Evolutionary conservation across 2,329 filamentous ascomycete species (phyloP), one percentile per base, ranked within the genome.

Genomic region (Exophiala calicioides): DNA sequence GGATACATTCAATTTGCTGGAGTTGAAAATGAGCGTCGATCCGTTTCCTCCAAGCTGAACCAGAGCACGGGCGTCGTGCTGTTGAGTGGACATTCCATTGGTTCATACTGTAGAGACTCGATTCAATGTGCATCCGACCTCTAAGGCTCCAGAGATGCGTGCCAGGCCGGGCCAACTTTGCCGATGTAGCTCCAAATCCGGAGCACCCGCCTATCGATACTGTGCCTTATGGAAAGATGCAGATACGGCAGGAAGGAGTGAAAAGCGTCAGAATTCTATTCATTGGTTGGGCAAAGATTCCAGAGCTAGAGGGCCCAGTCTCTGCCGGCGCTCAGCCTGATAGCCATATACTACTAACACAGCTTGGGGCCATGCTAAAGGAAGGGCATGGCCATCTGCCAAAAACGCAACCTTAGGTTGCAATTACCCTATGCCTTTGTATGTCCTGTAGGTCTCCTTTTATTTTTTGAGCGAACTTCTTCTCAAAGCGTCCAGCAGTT

Each of bases 401-500:
- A 34, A 27, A 34, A n/a, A 36, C 18, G 4, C 19, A 13, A 15
- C 33, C 33, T 36, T 36, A 20, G 18, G 19, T 6, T 23, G n/a
- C 23, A 29, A 23, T 29, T 29, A 9, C 35, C 36, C 31, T 36
- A 15, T 29, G 13, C 13, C 13, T 24, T 21, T 44, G 3, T 21
- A 41, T 29, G 9, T 23, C 24, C 12, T 27, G 7, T 27, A 27
- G 12, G 7, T 12, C 24, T 7, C 12, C 12, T 47, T 48, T 52
- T 35, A 55, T 27, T 56, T 57, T 41, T 81, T 79, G 68, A 90
- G 77, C 42, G 85, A 86, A 65, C 88, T 94, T 62, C 86, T 79
- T 63, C 87, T 85, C 53, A 98, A 75, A 21, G 93, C 93, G 66
- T 95, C 88, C 56, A 91, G 74, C 49, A 98, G 76, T 75, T 97